Evolutionary conservation across 73 alveolate genomes (phyloP), one percentile per base, ranked within the genome.

Genomic region (Paramecium biaurelia): DNA sequence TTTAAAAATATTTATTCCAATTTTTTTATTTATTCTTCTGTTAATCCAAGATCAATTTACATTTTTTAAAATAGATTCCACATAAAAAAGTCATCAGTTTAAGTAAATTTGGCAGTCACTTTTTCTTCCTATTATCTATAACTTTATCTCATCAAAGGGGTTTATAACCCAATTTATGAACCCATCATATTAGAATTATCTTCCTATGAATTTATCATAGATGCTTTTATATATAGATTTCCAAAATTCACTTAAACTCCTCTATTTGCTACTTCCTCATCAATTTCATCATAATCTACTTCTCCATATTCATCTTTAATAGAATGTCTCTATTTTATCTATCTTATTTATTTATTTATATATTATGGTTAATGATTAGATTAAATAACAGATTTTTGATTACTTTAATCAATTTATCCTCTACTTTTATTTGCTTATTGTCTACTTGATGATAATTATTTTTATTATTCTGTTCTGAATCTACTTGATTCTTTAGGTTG

Each of bases 61-160:
- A 79, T 79, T 23, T 79, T 47, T 79, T 79, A 79, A 7, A 79
- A 79, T 43, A 43, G 28, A 43, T 79, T 79, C 76, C 70, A 79
- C 56, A 79, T 30, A 43, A 79, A 43, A 45, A 79, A 79, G 7
- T 79, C 90, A 79, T 79, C 90, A 12, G 90, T 79, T 43, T 79
- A 15, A 43, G 90, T 79, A 12, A 11, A 79, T 79, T 79, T 79
- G 20, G 70, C 42, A n/a, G 90, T 79, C 1, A 79, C 72, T 15
- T 79, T 79, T 42, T 79, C 90, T 43, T 43, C 59, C 34, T 35
- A 74, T 21, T 34, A 74, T 30, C 84, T 24, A 63, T 63, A 63
- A 26, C 84, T 63, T 63, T 63, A 26, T 63, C 84, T 26, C 41
- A 63, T 32, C 49, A 12, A 12, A 26, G 84, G 84, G 6, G 84